Base-by-base conservation (phyloP, 2,329 filamentous ascomycete species). In the Metarhizium guizhouense region DNA sequence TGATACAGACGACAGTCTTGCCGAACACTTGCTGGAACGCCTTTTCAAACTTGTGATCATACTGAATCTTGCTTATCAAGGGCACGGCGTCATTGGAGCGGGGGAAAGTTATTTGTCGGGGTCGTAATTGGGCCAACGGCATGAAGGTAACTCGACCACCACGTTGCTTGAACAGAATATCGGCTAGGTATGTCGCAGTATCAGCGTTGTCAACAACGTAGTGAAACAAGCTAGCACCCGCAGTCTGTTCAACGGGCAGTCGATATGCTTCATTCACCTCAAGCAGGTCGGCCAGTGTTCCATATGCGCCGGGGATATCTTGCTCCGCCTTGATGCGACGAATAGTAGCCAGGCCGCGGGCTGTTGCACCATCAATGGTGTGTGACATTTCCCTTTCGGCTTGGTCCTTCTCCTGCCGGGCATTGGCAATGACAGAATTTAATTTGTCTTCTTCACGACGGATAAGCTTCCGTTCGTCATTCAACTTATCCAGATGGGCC, bases 11-110 rank as follows among this genome's bases (percentile, higher is more conserved):
- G 53, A 99, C 90, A 0, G 90, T 94, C 70, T 90, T 95, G 50
- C 92, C 94, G 72, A 99, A 99, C 0, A 99, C 90, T 67, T 96
- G 92, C 66, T 89, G 85, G 69, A 99, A 94, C 0, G 94, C 94
- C 63, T 84, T 87, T 57, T 95, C 90, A 63, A 86, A 96, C 58
- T 75, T 78, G 2, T 79, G 66, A 53, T 96, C 87, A 65, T 86
- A 99, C 51, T 83, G 81, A 58, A 97, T 81, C 71, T 95, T 96
- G 65, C 85, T 87, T 56, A 96, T 78, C 63, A 99, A 82, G 1
- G 91, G 90, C 40, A 96, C 84, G 2, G 91, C 93, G 70, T 97
- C 93, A 60, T 85, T 88, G 0, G 90, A 89, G 58, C 88, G 86
- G 3, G 94, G 93, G 59, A 96, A 81, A 62, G 93, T 93, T 52